These are phyloP conservation scores for Sugiyamaella chiloensis DNA, from an alignment of 805 yeast species.

Conservation along the genomic window DNA sequence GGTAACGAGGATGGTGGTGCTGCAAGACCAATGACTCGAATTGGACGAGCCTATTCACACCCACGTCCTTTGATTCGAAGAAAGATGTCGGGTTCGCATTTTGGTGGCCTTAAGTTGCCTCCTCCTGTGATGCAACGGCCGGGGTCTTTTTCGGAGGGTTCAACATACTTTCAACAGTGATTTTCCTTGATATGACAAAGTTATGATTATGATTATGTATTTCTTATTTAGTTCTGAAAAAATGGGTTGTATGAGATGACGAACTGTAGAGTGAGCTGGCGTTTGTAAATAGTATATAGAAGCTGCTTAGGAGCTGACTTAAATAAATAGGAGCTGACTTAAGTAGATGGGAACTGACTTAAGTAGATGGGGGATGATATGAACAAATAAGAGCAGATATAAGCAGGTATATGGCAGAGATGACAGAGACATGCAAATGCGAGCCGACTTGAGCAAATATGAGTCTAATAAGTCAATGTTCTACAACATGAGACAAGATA, in stretches of 20 bases:
- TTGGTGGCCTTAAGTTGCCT: slow-evolving; percentile 21
- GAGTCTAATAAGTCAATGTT: too few species aligned
- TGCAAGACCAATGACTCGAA: slow-evolving; percentile 8
- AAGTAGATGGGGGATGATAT: too few species aligned
- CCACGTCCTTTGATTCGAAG: slow-evolving; percentile 13
- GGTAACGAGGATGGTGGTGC: slow-evolving; percentile 1
- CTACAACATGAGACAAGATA: too few species aligned
- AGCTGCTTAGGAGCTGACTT: too few species aligned
- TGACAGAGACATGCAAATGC: too few species aligned
- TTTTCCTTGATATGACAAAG: slow-evolving; percentile 2
- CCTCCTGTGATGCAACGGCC: slow-evolving; percentile 18
- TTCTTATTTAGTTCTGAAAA: slow-evolving; percentile 2
- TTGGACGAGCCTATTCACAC: slow-evolving; percentile 10
- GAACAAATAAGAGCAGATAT: too few species aligned
- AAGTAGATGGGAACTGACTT: too few species aligned
- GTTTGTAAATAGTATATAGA: too few species aligned
- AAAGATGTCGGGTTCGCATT: slow-evolving; percentile 14
- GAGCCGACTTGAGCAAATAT: too few species aligned
- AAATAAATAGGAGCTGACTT: too few species aligned
- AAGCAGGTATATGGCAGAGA: too few species aligned
- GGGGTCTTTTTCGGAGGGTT: background rate
- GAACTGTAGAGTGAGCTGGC: background rate
- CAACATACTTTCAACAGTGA: slow-evolving; percentile 1
- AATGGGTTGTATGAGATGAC: slow-evolving; percentile 1
- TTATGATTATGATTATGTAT: slow-evolving; percentile 5